phyloP scores from a whole-genome alignment of 2,329 filamentous ascomycete species.

The Fusarium sp. region DNA sequence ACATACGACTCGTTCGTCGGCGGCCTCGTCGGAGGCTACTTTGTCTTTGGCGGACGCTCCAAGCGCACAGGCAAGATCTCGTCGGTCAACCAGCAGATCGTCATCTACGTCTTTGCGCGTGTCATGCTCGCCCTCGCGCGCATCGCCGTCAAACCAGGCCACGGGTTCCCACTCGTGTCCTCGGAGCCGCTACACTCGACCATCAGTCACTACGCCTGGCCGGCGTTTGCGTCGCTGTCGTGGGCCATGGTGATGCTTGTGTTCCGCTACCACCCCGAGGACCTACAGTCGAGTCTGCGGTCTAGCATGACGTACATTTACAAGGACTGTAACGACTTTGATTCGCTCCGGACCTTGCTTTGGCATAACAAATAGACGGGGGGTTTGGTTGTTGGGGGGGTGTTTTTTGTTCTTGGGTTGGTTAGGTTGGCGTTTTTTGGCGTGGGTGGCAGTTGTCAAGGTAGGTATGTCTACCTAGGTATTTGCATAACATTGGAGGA shows the following conservation, averaged over 20 bases:
- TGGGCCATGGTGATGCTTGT: slow-evolving; percentile 97
- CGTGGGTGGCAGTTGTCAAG: slow-evolving; percentile 12
- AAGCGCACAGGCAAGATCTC: slow-evolving; percentile 75
- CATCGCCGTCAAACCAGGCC: slow-evolving; percentile 76
- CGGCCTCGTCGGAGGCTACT: slow-evolving; percentile 89
- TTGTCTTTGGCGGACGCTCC: slow-evolving; percentile 82
- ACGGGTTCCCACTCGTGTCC: slow-evolving; percentile 62
- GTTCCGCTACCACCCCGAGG: slow-evolving; percentile 91
- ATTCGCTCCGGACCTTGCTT: slow-evolving; percentile 83
- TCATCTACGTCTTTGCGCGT: slow-evolving; percentile 96
- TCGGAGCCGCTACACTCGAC: slow-evolving; percentile 56
- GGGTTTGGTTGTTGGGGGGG: not conserved
- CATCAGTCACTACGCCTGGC: slow-evolving; percentile 84
- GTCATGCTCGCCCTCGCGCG: slow-evolving; percentile 87
- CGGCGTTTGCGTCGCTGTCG: slow-evolving; percentile 87
- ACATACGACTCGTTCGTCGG: slow-evolving; percentile 87
- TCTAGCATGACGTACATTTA: slow-evolving; percentile 99
- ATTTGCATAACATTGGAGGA: slow-evolving; percentile 28
- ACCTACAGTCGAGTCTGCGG: slow-evolving; percentile 88
- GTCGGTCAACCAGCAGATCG: slow-evolving; percentile 94
- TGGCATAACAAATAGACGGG: slow-evolving; percentile 78
- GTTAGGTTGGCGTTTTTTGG: slow-evolving; percentile 29
- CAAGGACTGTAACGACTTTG: slow-evolving; percentile 88
- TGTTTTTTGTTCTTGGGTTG: slow-evolving; percentile 4
- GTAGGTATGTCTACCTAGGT: slow-evolving; percentile 2